phyloP scores from a whole-genome alignment of 1,284 basidiomycete species.

The Puccinia novopanici region DNA sequence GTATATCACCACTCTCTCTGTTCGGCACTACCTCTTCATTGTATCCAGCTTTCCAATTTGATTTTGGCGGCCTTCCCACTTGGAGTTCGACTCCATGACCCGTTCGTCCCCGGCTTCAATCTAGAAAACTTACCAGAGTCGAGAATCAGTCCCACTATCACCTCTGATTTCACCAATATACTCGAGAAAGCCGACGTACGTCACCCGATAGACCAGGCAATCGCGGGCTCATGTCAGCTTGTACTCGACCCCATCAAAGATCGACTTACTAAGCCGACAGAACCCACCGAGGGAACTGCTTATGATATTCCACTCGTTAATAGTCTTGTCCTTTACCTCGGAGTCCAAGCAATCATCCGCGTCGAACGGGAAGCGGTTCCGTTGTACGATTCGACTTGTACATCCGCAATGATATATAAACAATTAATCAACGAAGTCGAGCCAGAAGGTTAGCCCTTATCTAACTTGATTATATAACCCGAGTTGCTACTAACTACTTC shows the following conservation, averaged over 20 bases:
- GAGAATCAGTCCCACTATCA: slow-evolving; percentile 81
- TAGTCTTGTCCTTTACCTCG: slow-evolving; percentile 90
- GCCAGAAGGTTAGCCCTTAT: slow-evolving; percentile 73
- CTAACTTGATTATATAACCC: not conserved
- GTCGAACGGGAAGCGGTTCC: slow-evolving; percentile 68
- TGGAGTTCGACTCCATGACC: slow-evolving; percentile 76
- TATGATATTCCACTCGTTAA: slow-evolving; percentile 89
- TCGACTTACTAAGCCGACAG: not conserved
- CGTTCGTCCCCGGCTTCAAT: slow-evolving; percentile 64
- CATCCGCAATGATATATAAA: slow-evolving; percentile 75
- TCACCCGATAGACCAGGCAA: slow-evolving; percentile 79
- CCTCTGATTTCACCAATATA: slow-evolving; percentile 82
- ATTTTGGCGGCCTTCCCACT: slow-evolving; percentile 94
- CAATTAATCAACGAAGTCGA: slow-evolving; percentile 81
- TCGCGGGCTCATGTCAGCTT: slow-evolving; percentile 62
- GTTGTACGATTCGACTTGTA: slow-evolving; percentile 69
- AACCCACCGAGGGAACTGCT: slow-evolving; percentile 62
- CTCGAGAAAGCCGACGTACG: slow-evolving; percentile 76
- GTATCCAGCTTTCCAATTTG: slow-evolving; percentile 95
- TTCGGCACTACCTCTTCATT: slow-evolving; percentile 85
- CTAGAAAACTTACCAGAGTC: slow-evolving; percentile 75
- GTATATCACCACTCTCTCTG: slow-evolving; percentile 95
- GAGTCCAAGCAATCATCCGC: slow-evolving; percentile 78
- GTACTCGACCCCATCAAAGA: slow-evolving; percentile 19
- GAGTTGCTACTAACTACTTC: slow-evolving; percentile 12